Conservation (phyloP, 345 rosid genomes). For the Punica granatum region DNA sequence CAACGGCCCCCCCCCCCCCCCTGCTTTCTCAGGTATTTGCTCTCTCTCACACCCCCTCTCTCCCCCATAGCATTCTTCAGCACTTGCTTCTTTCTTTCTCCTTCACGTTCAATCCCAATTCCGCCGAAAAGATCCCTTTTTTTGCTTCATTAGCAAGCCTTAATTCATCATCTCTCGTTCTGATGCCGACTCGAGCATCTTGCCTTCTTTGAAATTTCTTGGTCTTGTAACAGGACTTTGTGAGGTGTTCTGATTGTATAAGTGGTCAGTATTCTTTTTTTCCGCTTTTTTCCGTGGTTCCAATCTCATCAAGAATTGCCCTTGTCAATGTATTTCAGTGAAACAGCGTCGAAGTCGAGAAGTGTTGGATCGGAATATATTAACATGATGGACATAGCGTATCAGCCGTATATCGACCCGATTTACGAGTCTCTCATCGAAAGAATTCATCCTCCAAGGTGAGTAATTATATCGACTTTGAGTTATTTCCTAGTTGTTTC, state of each 20-base stretch:
- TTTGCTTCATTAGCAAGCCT: neutral
- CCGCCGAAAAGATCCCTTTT: too few species aligned
- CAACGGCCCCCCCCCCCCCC: neutral
- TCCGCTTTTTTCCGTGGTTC: too few species aligned
- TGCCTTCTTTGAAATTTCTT: neutral
- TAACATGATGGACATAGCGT: conserved; percentile 47
- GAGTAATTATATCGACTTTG: neutral
- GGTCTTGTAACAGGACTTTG: neutral
- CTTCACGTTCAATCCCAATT: neutral
- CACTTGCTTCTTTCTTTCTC: neutral
- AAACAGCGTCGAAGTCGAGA: neutral
- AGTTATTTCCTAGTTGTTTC: neutral
- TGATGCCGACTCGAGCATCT: neutral
- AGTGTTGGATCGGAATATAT: neutral
- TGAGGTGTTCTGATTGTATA: too few species aligned
- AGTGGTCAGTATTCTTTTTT: too few species aligned
- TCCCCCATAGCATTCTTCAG: neutral
- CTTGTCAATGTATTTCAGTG: neutral
- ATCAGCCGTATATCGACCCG: conserved; percentile 75
- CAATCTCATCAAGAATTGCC: neutral
- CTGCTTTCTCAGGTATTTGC: neutral
- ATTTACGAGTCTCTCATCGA: conserved; percentile 70
- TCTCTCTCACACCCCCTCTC: neutral
- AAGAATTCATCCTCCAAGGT: conserved; percentile 85
- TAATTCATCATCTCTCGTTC: neutral